Base-by-base conservation (phyloP, 2,329 filamentous ascomycete species). In the Teratosphaeria destructans region DNA sequence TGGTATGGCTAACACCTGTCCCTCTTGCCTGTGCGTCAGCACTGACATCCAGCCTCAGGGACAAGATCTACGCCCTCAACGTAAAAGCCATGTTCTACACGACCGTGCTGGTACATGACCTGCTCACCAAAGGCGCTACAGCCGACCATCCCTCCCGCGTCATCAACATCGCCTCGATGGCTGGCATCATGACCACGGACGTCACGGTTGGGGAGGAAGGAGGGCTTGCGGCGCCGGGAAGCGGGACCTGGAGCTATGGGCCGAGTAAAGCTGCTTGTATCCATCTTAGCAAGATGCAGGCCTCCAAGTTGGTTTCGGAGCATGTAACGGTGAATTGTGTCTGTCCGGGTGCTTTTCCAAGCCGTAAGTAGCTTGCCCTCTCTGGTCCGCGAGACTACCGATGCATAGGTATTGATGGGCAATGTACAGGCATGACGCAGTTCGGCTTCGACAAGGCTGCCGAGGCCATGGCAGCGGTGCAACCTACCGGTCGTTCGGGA, bases 301-400 rank as follows among this genome's bases (percentile, higher is more conserved):
- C 81, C 0, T 74, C 73, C 2, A 79, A 82, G 57, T 74, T 84
- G 32, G 76, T 79, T 53, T 74, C 77, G 29, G 71, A 75, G 19
- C 80, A 82, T 65, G 77, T 84, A 49, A 74, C 81, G 3, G 76
- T 84, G 59, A 84, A 85, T 65, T 77, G 74, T 56, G 81, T 85
- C 64, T 81, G 81, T 23, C 82, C 81, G 0, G 79, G 80, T 34
- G 67, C 82, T 1, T 84, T 84, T 64, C 80, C 81, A 0, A 77
- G 74, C 47, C 77, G 82, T 32, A 14, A 54, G 27, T 32, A 16
- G 34, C 19, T 16, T 54, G 5, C 53, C 27, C 34, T 16, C 12
- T 7, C 19, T 14, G 4, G 16, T 5, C 16, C 16, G 12, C 37
- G 16, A 43, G 37, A 43, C 16, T 43, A 12, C 11, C 3, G 37